These are phyloP conservation scores for Candida sp. DNA, from an alignment of 1,139 yeast species.

Conservation along the genomic window DNA sequence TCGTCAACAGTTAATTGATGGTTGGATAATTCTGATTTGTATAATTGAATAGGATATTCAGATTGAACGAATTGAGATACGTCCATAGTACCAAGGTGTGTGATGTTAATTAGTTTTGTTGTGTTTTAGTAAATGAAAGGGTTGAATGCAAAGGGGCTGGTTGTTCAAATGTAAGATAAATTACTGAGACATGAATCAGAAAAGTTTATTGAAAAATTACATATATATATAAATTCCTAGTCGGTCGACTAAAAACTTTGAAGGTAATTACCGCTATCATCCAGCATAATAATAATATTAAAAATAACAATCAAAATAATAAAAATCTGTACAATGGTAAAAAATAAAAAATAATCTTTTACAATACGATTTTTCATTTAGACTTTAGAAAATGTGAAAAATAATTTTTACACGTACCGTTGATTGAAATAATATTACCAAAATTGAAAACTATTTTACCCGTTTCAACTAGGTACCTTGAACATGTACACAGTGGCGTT, in stretches of 20 bases:
- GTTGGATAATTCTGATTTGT: conserved; percentile 44
- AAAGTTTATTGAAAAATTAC: background rate
- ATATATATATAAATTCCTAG: background rate
- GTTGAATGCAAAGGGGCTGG: too few species aligned
- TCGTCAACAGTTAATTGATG: conserved; percentile 49
- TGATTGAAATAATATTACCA: background rate
- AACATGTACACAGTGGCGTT: too few species aligned
- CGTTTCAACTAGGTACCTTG: too few species aligned
- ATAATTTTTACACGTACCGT: background rate
- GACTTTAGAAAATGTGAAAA: background rate
- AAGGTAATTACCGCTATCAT: background rate
- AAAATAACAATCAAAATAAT: too few species aligned
- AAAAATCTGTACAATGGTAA: too few species aligned
- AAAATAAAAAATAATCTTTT: background rate
- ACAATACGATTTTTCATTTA: background rate
- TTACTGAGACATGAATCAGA: background rate
- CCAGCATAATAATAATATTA: background rate
- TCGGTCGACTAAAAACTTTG: background rate
- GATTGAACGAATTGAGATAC: conserved; percentile 21
- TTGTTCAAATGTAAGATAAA: background rate
- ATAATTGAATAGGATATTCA: conserved; percentile 48
- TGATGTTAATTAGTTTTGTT: too few species aligned
- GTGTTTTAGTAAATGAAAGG: too few species aligned
- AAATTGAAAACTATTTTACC: too few species aligned
- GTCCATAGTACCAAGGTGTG: background rate